A percentile compares a stretch with the other conserved stretches of the same genome.
These are phyloP conservation scores for Rhododendron henanense DNA, from an alignment of 148 eudicot species.

Conservation along the genomic window DNA sequence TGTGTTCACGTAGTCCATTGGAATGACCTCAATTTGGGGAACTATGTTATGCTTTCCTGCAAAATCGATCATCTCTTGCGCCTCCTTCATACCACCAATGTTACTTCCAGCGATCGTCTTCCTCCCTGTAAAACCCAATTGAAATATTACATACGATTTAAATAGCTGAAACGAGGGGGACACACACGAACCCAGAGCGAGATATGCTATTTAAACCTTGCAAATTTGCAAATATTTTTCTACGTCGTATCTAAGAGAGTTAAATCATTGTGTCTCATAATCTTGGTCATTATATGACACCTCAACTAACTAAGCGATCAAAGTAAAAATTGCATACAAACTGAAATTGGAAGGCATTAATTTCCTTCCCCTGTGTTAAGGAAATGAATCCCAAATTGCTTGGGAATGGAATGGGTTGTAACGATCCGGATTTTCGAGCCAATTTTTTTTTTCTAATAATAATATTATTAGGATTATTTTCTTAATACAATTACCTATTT, in stretches of 20 bases:
- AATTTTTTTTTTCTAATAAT: too few species aligned
- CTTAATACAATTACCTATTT: too few species aligned
- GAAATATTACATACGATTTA: too few species aligned
- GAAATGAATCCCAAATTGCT: too few species aligned
- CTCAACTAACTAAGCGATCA: background rate
- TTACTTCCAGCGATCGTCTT: background rate
- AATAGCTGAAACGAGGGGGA: background rate
- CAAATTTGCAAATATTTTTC: background rate
- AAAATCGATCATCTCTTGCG: slow-evolving; percentile 13
- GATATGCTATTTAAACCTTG: too few species aligned
- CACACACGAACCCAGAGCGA: too few species aligned
- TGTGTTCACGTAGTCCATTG: slow-evolving; percentile 4
- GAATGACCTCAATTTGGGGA: background rate
- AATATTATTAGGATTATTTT: too few species aligned
- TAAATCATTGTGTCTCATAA: background rate
- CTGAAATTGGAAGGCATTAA: background rate
- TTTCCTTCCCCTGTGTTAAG: background rate
- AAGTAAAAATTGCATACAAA: background rate
- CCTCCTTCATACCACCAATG: slow-evolving; percentile 9
- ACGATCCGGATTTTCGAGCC: too few species aligned
- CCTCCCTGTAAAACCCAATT: slow-evolving; percentile 1
- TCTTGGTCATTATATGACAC: background rate
- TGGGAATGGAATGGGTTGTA: too few species aligned
- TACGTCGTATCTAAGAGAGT: background rate
- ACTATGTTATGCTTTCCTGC: background rate